These are phyloP conservation scores for Ustilago trichophora DNA, from an alignment of 1,284 basidiomycete genomes.

Conservation along the genomic window DNA sequence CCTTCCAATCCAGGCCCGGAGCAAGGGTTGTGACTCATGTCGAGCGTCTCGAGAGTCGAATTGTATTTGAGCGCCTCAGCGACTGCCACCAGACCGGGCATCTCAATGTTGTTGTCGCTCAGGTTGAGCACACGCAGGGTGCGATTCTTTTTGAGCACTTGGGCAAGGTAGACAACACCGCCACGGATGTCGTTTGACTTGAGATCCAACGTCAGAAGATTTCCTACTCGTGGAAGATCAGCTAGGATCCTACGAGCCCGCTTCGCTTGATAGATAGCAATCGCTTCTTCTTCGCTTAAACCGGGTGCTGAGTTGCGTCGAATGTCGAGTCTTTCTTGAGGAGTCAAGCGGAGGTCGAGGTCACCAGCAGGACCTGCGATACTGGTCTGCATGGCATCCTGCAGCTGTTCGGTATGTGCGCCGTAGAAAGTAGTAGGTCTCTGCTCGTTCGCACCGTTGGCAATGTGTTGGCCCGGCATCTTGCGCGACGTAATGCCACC, in stretches of 20 bases:
- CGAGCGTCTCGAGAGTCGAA: slow-evolving; percentile 88
- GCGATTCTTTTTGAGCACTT: slow-evolving; percentile 93
- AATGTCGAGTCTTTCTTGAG: slow-evolving; percentile 29
- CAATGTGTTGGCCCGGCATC: slow-evolving; percentile 33
- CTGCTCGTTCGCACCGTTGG: slow-evolving; percentile 1
- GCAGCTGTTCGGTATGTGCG: slow-evolving; percentile 41
- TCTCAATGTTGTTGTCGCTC: slow-evolving; percentile 90
- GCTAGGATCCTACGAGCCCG: slow-evolving; percentile 66
- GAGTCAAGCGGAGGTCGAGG: slow-evolving; percentile 32
- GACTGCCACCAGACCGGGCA: slow-evolving; percentile 79
- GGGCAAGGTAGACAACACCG: slow-evolving; percentile 88
- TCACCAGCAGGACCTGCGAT: slow-evolving; percentile 29
- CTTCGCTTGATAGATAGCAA: slow-evolving; percentile 49
- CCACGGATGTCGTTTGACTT: slow-evolving; percentile 84
- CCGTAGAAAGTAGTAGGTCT: slow-evolving; percentile 28
- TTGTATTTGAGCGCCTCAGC: slow-evolving; percentile 97
- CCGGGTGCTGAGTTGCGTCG: slow-evolving; percentile 14
- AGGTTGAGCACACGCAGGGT: slow-evolving; percentile 93
- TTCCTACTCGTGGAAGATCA: slow-evolving; percentile 82
- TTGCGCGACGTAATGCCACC: slow-evolving; percentile 54
- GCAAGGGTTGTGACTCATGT: slow-evolving; percentile 91
- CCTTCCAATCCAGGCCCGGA: slow-evolving; percentile 89
- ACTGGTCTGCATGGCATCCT: slow-evolving; percentile 43
- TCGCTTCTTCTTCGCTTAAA: slow-evolving; percentile 48
- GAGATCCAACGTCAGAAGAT: slow-evolving; percentile 86